Percentiles rank a stretch among this genome's conserved stretches.
These are phyloP conservation scores for Candida berthetii DNA, from an alignment of 805 yeast species.

Conservation along the genomic window DNA sequence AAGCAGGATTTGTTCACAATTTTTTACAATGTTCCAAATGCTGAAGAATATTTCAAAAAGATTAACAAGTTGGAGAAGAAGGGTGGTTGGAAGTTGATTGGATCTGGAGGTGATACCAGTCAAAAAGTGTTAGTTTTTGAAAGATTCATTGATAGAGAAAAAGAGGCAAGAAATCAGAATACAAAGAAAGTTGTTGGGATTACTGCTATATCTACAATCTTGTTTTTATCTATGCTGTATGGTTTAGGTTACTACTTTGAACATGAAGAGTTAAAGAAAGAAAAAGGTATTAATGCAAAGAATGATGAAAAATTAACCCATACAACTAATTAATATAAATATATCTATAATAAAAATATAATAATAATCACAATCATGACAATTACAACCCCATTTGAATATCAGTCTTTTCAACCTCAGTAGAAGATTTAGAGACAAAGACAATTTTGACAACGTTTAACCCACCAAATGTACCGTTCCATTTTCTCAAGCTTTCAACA, in stretches of 20 bases:
- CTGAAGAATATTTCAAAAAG: conserved; percentile 25
- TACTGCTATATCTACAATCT: neutral
- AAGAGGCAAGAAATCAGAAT: conserved; percentile 4
- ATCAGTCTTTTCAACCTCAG: neutral
- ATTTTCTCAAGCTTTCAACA: conserved; percentile 53
- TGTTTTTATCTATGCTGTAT: neutral
- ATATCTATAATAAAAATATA: neutral
- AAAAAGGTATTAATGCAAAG: too few species aligned
- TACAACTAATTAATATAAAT: neutral
- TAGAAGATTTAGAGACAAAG: conserved; percentile 14
- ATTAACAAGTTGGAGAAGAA: conserved; percentile 36
- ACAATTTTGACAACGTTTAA: conserved; percentile 46
- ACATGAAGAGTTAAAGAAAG: conserved; percentile 4
- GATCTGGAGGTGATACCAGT: conserved; percentile 34
- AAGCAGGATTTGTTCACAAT: conserved; percentile 36
- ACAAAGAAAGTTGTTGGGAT: neutral
- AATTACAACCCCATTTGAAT: neutral
- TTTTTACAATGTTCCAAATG: conserved; percentile 32
- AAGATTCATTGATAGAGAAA: conserved; percentile 18
- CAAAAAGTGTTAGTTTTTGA: conserved; percentile 32
- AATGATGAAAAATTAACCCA: neutral
- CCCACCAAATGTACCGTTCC: conserved; percentile 86
- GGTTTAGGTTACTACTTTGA: conserved; percentile 4
- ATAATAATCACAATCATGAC: too few species aligned
- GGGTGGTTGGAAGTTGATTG: conserved; percentile 51